Conservation (phyloP, 345 rosid species). For the Combretum micranthum region DNA sequence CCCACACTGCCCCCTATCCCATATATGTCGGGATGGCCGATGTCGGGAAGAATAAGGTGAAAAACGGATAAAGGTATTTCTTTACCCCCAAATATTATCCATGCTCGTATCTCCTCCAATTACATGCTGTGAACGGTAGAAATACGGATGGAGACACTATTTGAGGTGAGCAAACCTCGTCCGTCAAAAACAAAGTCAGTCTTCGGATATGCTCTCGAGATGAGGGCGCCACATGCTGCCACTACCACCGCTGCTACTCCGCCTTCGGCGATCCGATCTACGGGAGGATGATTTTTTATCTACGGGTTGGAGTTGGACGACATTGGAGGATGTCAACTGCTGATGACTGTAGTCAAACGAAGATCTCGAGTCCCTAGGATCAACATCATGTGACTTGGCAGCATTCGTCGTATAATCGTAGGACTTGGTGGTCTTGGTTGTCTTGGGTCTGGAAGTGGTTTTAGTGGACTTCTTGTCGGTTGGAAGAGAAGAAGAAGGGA, state of each 20-base stretch:
- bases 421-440: too few species aligned
- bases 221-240: constrained; percentile 65
- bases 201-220: constrained; percentile 72
- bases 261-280: constrained; percentile 31
- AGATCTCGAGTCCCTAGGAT: too few species aligned
- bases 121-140: too few species aligned
- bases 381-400: too few species aligned
- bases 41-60: too few species aligned
- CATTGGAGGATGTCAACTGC: not conserved
- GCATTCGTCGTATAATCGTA: too few species aligned
- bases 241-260: constrained; percentile 39
- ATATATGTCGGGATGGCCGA: too few species aligned
- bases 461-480: constrained; percentile 29
- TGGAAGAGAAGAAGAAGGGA: constrained; percentile 54
- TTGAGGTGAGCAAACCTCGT: too few species aligned
- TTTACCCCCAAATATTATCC: constrained; percentile 8
- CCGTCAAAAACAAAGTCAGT: constrained; percentile 17
- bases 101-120: not conserved
- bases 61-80: not conserved
- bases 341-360: constrained; percentile 1
- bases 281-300: constrained; percentile 27
- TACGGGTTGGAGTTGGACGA: constrained; percentile 15
- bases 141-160: too few species aligned
- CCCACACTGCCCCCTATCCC: too few species aligned
- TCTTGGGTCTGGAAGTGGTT: not conserved